Evolutionary conservation across 257 asterid genomes (phyloP).

Genomic region (Plantago ovata): DNA sequence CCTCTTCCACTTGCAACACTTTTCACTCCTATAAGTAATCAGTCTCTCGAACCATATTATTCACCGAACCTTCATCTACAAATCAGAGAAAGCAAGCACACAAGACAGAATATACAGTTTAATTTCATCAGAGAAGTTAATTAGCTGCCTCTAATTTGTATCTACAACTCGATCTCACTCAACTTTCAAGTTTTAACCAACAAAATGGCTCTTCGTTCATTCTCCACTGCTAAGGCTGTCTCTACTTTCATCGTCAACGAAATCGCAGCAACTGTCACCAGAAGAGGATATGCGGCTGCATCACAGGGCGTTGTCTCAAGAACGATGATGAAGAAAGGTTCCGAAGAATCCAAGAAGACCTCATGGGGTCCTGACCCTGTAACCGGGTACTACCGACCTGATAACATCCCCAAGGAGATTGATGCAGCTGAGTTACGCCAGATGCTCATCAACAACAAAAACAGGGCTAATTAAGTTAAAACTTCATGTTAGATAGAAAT

Average conservation of each 20-base stretch:
- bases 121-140: too few species aligned
- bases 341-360: constrained; percentile 42
- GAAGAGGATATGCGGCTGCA: constrained; percentile 32
- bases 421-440: constrained; percentile 61
- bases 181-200: background rate
- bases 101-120: too few species aligned
- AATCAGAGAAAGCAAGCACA: too few species aligned
- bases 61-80: too few species aligned
- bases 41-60: too few species aligned
- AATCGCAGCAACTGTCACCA: constrained; percentile 26
- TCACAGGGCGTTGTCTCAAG: constrained; percentile 5
- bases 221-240: constrained; percentile 31
- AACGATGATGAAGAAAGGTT: constrained; percentile 26
- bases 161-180: too few species aligned
- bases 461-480: constrained; percentile 12
- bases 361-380: constrained; percentile 85
- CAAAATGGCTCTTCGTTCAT: constrained; percentile 37
- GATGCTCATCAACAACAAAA: constrained; percentile 38
- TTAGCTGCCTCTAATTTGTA: too few species aligned
- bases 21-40: too few species aligned
- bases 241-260: constrained; percentile 31
- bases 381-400: constrained; percentile 81
- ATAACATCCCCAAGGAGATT: constrained; percentile 38
- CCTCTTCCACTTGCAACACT: too few species aligned
- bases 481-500: too few species aligned